A percentile compares a stretch with the other conserved stretches of the same genome.
phyloP scores from a whole-genome alignment of 805 yeast species.

The Candida chauliodis region DNA sequence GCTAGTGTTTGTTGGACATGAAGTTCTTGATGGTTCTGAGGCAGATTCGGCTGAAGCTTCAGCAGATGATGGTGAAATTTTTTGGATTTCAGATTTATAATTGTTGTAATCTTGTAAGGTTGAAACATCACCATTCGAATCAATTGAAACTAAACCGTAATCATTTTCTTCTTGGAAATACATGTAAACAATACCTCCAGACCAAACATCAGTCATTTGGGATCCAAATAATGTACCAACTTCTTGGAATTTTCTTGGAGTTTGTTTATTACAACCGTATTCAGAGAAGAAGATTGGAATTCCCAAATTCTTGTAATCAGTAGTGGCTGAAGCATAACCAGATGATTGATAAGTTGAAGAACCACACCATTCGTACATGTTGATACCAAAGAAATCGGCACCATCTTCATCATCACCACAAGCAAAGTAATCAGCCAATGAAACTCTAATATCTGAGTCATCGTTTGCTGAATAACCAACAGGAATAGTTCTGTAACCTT shows the following conservation, averaged over 20 bases:
- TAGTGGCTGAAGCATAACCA: conserved; percentile 65
- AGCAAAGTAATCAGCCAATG: conserved; percentile 69
- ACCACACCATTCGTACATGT: conserved; percentile 92
- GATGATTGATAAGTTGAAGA: conserved; percentile 51
- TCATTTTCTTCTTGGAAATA: conserved; percentile 73
- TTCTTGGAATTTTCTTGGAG: conserved; percentile 72
- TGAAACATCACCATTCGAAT: conserved; percentile 42
- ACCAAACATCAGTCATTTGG: conserved; percentile 81
- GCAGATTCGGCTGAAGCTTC: conserved; percentile 18
- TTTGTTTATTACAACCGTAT: conserved; percentile 71
- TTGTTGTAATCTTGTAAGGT: conserved; percentile 63
- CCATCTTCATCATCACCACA: conserved; percentile 64
- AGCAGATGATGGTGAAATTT: conserved; percentile 34
- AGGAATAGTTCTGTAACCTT: conserved; percentile 67
- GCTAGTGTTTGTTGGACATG: conserved; percentile 33
- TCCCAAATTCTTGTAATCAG: conserved; percentile 60
- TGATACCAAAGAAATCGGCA: conserved; percentile 84
- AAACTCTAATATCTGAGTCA: conserved; percentile 61
- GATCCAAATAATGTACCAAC: conserved; percentile 60
- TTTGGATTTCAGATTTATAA: conserved; percentile 56
- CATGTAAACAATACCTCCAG: conserved; percentile 88
- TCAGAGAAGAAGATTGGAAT: conserved; percentile 79
- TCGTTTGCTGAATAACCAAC: conserved; percentile 83
- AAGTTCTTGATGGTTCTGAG: conserved; percentile 25
- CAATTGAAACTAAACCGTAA: conserved; percentile 67